These are phyloP conservation scores for Dactylonectria estremocensis DNA, from an alignment of 2,329 filamentous ascomycete species.

Conservation along the genomic window DNA sequence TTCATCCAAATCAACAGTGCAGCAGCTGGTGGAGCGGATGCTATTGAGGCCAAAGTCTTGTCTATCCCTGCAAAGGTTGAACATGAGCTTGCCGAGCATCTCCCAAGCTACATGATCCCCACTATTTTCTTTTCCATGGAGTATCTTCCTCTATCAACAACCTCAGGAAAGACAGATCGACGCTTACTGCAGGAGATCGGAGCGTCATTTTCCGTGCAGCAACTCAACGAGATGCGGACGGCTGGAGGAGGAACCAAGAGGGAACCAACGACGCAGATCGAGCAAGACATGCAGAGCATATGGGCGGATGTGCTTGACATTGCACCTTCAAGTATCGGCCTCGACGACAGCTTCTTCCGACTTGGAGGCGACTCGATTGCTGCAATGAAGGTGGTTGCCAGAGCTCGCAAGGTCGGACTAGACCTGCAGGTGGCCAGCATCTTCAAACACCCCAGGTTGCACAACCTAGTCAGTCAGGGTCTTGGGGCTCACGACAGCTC, in stretches of 20 bases:
- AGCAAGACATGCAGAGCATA: constrained; percentile 50
- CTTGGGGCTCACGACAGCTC: not conserved
- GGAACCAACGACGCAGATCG: constrained; percentile 17
- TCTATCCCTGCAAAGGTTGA: not conserved
- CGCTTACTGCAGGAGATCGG: constrained; percentile 28
- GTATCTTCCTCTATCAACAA: constrained; percentile 31
- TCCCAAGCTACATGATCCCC: constrained; percentile 43
- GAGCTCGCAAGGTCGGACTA: constrained; percentile 27
- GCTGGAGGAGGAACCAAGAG: constrained; percentile 7
- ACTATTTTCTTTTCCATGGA: constrained; percentile 30
- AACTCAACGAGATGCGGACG: constrained; percentile 57
- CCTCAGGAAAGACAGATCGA: constrained; percentile 36
- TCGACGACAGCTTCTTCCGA: constrained; percentile 64
- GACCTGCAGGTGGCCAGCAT: not conserved
- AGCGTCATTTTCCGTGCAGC: constrained; percentile 20
- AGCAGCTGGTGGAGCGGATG: not conserved
- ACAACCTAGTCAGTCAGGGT: not conserved
- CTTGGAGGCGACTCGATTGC: constrained; percentile 66
- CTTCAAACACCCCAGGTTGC: not conserved
- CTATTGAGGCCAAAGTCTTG: not conserved
- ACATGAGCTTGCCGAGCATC: constrained; percentile 9
- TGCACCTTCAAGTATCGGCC: constrained; percentile 52
- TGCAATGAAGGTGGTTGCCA: constrained; percentile 62
- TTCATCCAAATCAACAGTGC: not conserved
- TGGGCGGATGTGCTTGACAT: constrained; percentile 58